These are phyloP conservation scores for Parsonsia alboflavescens DNA, from an alignment of 257 asterid genomes.

Conservation along the genomic window DNA sequence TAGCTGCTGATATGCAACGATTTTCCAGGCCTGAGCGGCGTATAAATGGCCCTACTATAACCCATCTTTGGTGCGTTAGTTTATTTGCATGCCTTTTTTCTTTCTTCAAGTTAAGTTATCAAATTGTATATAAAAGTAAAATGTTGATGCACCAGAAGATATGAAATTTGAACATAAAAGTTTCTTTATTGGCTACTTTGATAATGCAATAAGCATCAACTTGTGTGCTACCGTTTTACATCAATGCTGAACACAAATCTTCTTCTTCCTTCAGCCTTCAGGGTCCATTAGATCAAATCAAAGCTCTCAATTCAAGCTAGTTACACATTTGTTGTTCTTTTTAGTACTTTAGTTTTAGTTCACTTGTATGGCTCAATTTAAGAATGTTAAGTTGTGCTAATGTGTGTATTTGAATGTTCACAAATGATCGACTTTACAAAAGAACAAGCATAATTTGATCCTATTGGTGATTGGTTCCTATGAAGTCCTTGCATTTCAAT, in stretches of 20 bases:
- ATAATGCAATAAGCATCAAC: not conserved
- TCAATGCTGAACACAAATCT: not conserved
- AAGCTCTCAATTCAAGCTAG: not conserved
- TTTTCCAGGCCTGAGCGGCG: slow-evolving; percentile 98
- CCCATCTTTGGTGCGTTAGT: slow-evolving; percentile 83
- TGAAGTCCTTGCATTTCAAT: not conserved
- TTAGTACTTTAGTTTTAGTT: not conserved
- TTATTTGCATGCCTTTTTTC: slow-evolving; percentile 6
- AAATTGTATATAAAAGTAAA: too few relatives aligned
- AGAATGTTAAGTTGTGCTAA: not conserved
- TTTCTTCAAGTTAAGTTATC: not conserved
- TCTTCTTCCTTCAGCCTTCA: not conserved
- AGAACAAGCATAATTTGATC: not conserved
- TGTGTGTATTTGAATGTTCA: not conserved
- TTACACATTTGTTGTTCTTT: not conserved
- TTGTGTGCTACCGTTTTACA: not conserved
- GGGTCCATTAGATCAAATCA: not conserved
- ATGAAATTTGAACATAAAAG: not conserved
- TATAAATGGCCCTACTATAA: slow-evolving; percentile 94
- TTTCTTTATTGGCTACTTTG: not conserved
- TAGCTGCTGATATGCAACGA: slow-evolving; percentile 98
- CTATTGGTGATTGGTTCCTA: not conserved
- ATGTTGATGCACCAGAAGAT: not conserved
- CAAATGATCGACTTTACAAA: not conserved
- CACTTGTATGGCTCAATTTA: not conserved